phyloP scores from a whole-genome alignment of 202 grass and related monocot genomes.

The Panicum hallii region DNA sequence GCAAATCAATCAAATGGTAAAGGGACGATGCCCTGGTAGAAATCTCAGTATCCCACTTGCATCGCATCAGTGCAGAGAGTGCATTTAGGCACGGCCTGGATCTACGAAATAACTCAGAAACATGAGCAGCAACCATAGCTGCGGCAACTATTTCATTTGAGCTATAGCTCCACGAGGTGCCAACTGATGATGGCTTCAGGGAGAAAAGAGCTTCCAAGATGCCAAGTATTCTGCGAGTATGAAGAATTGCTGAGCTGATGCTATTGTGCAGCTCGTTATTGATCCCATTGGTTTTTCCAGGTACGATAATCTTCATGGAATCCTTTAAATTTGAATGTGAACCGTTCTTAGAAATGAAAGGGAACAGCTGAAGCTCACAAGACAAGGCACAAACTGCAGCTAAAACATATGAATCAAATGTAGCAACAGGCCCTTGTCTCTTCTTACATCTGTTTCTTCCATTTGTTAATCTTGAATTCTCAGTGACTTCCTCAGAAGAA shows the following conservation, averaged over 20 bases:
- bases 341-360: conserved; percentile 77
- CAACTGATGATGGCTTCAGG: conserved; percentile 96
- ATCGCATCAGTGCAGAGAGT: conserved; percentile 76
- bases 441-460: conserved; percentile 77
- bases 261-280: conserved; percentile 72
- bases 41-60: conserved; percentile 93
- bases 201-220: conserved; percentile 99
- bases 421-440: conserved; percentile 94
- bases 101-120: conserved; percentile 92
- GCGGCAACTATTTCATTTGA: conserved; percentile 99
- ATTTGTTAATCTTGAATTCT: conserved; percentile 61
- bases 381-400: conserved; percentile 93
- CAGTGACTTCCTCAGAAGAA: conserved; percentile 64
- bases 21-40: conserved; percentile 87
- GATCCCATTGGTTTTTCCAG: conserved; percentile 70
- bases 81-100: conserved; percentile 94
- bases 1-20: conserved; percentile 94
- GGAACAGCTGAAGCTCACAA: conserved; percentile 94
- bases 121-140: conserved; percentile 99
- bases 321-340: conserved; percentile 60
- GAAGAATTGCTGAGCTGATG: conserved; percentile 79
- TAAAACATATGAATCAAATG: conserved; percentile 97
- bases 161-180: conserved; percentile 98
- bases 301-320: conserved; percentile 58
- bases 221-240: conserved; percentile 89